Conservation (phyloP, 2,329 filamentous ascomycete species). For the Akanthomyces dipterigenus region DNA sequence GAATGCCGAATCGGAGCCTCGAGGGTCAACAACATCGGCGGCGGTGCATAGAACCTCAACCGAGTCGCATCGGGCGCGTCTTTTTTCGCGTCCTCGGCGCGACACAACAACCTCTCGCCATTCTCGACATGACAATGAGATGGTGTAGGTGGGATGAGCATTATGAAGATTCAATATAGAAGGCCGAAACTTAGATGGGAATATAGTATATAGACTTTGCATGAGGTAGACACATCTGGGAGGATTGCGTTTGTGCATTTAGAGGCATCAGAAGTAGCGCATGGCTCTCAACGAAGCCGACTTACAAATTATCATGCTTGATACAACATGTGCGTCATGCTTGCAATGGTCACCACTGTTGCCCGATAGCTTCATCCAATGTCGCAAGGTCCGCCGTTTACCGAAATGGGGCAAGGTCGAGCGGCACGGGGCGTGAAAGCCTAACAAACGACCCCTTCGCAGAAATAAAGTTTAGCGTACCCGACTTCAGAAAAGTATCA, state of each 20-base stretch:
- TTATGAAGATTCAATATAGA: neutral
- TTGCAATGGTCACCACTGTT: neutral
- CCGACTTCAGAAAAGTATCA: too few relatives aligned
- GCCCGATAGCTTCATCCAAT: too few relatives aligned
- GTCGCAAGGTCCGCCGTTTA: too few relatives aligned
- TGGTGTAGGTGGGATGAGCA: constrained; percentile 1
- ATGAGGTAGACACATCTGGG: neutral
- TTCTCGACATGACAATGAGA: constrained; percentile 5
- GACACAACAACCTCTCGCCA: constrained; percentile 2
- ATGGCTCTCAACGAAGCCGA: neutral
- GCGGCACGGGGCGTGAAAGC: neutral
- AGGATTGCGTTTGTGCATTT: neutral
- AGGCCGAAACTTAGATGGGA: neutral
- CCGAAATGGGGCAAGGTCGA: neutral
- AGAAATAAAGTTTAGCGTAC: too few relatives aligned
- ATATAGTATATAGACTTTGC: neutral
- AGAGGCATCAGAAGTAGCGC: neutral
- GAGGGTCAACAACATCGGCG: constrained; percentile 9
- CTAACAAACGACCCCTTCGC: neutral
- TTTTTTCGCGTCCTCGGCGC: constrained; percentile 5
- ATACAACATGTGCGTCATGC: neutral
- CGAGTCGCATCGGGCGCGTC: constrained; percentile 9
- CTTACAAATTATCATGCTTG: too few relatives aligned
- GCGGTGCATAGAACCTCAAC: constrained; percentile 4
- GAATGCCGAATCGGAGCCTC: constrained; percentile 6